Base-by-base conservation (phyloP, 768 basidiomycete genomes). In the Rhodotorula babjevae region DNA sequence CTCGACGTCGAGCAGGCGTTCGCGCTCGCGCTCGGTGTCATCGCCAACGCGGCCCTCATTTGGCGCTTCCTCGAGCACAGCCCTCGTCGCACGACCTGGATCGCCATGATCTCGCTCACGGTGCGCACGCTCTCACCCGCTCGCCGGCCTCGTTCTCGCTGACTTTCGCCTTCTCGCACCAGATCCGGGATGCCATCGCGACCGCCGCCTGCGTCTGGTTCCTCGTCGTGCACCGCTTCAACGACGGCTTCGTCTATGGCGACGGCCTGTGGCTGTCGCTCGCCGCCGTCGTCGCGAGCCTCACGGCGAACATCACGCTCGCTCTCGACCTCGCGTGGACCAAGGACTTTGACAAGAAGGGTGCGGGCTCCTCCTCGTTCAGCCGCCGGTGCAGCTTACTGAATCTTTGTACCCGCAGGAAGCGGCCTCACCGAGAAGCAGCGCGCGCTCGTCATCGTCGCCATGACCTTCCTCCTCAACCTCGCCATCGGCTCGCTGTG, bases 361-460 rank as follows among this genome's bases (percentile, higher is more conserved):
- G 69, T 70, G 12, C 49, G 69, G 19, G 31, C 3, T 25, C 23
- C 27, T 42, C 47, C 9, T 14, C 27, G 11, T 44, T 23, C 8
- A 2, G 15, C 10, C 8, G 10, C 52, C 25, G 25, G 53, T 27
- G 12, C 9, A 1, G n/a, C 4, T 42, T 33, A 46, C 29, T 25
- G 50, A 52, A 21, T 16, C 31, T 3, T 33, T 7, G 25, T 42
- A 40, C n/a, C 0, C 18, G 11, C 58, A 59, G 75, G 76, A 10
- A 65, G 68, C 73, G 92, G 92, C 1, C 81, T 93, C 50, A 93
- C 91, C 0, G 85, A 85, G 33, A 91, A 87, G 78, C 92, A 93
- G 76, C 86, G 91, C 9, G 86, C 77, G 9, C 85, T 93, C n/a
- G 86, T 89, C 46, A 88, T 93, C 69, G 85, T 90, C 49, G 86